These are phyloP conservation scores for Raffaelea arxii DNA, from an alignment of 2,329 filamentous ascomycete species.

Conservation along the genomic window DNA sequence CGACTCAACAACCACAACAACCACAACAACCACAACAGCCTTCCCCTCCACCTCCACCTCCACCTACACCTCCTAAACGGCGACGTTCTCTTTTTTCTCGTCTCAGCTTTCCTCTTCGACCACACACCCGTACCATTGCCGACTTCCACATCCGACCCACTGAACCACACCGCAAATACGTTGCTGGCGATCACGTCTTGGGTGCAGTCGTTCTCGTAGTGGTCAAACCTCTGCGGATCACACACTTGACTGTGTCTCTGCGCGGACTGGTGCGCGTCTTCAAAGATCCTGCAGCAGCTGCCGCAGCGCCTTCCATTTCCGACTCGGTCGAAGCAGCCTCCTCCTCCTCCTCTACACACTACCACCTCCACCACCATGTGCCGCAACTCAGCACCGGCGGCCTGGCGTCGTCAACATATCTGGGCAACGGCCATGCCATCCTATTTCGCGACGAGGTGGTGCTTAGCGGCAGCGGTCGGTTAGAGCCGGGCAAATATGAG, in stretches of 20 bases:
- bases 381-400: background rate
- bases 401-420: conserved; percentile 33
- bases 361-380: conserved; percentile 55
- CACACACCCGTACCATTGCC: conserved; percentile 52
- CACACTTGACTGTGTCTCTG: conserved; percentile 68
- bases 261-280: conserved; percentile 74
- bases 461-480: conserved; percentile 65
- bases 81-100: conserved; percentile 41
- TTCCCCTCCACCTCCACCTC: background rate
- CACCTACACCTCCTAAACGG: conserved; percentile 12
- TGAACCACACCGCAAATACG: conserved; percentile 69
- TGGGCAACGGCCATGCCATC: conserved; percentile 68
- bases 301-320: conserved; percentile 22
- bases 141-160: conserved; percentile 72
- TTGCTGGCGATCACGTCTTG: conserved; percentile 62
- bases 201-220: conserved; percentile 65
- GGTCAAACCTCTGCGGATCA: conserved; percentile 65
- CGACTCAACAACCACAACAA: background rate
- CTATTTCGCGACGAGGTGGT: conserved; percentile 77
- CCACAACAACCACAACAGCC: background rate
- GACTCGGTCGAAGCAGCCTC: conserved; percentile 16
- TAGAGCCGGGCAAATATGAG: conserved; percentile 66
- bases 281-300: conserved; percentile 49
- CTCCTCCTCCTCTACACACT: conserved; percentile 17
- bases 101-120: conserved; percentile 40